A percentile compares a stretch with the other conserved stretches of the same genome.
These are phyloP conservation scores for Metschnikowia cubensis DNA, from an alignment of 805 yeast genomes.

Conservation along the genomic window DNA sequence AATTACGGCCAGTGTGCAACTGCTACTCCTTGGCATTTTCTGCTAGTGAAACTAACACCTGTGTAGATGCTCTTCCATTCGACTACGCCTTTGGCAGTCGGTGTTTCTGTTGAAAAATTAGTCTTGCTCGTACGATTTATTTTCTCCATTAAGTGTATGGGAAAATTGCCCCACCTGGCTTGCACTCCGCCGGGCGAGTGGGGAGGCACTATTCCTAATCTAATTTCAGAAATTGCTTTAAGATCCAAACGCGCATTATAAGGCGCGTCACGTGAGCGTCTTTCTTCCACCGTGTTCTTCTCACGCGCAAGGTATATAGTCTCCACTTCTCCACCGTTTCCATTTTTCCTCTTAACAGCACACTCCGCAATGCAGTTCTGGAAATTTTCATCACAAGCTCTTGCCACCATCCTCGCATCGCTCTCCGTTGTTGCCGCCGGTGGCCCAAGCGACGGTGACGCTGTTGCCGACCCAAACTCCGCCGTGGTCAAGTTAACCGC, in stretches of 20 bases:
- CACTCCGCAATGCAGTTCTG: slow-evolving; percentile 34
- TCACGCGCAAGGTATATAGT: slow-evolving; percentile 5
- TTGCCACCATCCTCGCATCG: slow-evolving; percentile 36
- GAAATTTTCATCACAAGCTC: slow-evolving; percentile 34
- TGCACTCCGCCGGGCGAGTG: not conserved
- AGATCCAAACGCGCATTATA: not conserved
- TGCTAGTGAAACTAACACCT: too few species aligned
- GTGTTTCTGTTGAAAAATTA: too few species aligned
- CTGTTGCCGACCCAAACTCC: slow-evolving; percentile 75
- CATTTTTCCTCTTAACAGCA: not conserved
- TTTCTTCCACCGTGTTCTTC: slow-evolving; percentile 16
- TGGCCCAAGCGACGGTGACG: slow-evolving; percentile 49
- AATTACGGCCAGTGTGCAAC: too few species aligned
- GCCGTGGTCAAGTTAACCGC: slow-evolving; percentile 80
- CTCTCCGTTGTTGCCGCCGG: slow-evolving; percentile 31
- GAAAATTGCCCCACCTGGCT: not conserved
- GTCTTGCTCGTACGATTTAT: too few species aligned
- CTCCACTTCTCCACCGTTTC: slow-evolving; percentile 2
- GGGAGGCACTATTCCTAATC: not conserved
- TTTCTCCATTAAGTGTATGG: too few species aligned
- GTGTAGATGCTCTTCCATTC: too few species aligned
- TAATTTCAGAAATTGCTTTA: not conserved
- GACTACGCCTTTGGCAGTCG: too few species aligned
- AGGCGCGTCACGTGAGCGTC: not conserved
- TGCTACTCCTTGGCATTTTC: too few species aligned